These are phyloP conservation scores for Posidonia australis DNA, from an alignment of 106 monocot genomes.

Conservation along the genomic window DNA sequence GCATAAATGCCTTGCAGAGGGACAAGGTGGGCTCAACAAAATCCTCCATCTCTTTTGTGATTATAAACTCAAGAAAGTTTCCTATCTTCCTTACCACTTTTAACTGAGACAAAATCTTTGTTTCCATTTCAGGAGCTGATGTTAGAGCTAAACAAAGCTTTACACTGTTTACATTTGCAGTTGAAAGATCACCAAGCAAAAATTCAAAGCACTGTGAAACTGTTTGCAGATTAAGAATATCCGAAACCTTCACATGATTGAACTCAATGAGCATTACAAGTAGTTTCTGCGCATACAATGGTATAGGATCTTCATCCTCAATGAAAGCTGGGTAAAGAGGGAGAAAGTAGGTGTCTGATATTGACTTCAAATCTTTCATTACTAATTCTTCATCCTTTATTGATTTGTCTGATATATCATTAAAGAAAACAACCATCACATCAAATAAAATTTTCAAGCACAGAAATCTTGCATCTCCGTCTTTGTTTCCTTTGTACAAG, in stretches of 20 bases:
- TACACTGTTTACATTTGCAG: constrained; percentile 84
- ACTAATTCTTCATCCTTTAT: constrained; percentile 20
- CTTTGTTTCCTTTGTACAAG: constrained; percentile 91
- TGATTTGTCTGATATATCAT: constrained; percentile 18
- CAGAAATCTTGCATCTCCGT: constrained; percentile 88
- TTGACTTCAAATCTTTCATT: constrained; percentile 34
- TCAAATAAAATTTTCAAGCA: constrained; percentile 88
- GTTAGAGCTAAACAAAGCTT: constrained; percentile 80
- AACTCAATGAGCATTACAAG: constrained; percentile 83
- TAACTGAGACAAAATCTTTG: constrained; percentile 51
- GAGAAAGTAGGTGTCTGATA: constrained; percentile 60
- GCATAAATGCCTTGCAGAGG: constrained; percentile 83
- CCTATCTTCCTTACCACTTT: constrained; percentile 77
- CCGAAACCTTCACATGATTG: constrained; percentile 59
- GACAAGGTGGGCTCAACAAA: constrained; percentile 76
- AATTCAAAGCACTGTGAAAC: constrained; percentile 81
- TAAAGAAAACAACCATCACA: constrained; percentile 62
- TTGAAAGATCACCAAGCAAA: constrained; percentile 66
- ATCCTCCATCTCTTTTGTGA: constrained; percentile 86
- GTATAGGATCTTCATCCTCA: constrained; percentile 97
- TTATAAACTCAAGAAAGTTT: constrained; percentile 87
- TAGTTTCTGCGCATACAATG: constrained; percentile 96
- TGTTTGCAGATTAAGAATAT: constrained; percentile 58
- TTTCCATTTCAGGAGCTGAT: constrained; percentile 92
- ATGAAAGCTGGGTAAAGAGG: constrained; percentile 71